Evolutionary conservation across 1,139 yeast species (phyloP), one percentile per base, ranked within the genome.

Genomic region (Protomyces arabidopsidicola): DNA sequence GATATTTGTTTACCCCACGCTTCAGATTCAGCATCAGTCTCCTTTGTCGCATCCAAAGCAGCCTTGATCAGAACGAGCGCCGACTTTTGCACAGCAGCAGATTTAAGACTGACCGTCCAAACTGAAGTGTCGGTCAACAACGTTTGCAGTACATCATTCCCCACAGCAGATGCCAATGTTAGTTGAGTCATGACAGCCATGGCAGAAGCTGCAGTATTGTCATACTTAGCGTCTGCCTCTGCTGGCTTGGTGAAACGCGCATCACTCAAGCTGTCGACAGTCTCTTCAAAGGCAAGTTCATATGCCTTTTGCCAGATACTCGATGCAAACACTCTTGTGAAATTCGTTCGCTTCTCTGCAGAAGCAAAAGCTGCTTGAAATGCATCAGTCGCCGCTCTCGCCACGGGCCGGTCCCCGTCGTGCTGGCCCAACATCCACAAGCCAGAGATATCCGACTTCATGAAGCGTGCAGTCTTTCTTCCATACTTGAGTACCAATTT

Each of bases 191-290:
- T 27, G 56, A 39, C 55, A 16, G 45, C 31, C 31, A 58, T 24
- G 16, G 55, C 50, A 38, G 60, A 45, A 18, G 39, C 14, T 12
- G 42, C 45, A 16, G 56, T 45, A 9, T 60, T 55, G 4, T 9
- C 36, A 57, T 61, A 65, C 45, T 60, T 65, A 5, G 60, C 56
- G 8, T 61, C 60, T 1, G 67, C 60, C n/a, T 60, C 67, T 36
- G 64, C 65, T 38, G 24, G 39, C 22, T 55, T 55, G 36, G 61
- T 45, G 22, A 57, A 65, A 6, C 66, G 65, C 22, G 53, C 35
- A 45, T 65, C 67, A 38, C 65, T 65, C 51, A 65, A 35, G 27
- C 58, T 53, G 14, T 36, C 48, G 6, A 36, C 54, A n/a, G 51
- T 45, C 31, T 45, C 54, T 14, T 54, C 58, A 9, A 60, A 34